phyloP scores from a whole-genome alignment of 2,329 filamentous ascomycete genomes.

The Claviceps sp. region DNA sequence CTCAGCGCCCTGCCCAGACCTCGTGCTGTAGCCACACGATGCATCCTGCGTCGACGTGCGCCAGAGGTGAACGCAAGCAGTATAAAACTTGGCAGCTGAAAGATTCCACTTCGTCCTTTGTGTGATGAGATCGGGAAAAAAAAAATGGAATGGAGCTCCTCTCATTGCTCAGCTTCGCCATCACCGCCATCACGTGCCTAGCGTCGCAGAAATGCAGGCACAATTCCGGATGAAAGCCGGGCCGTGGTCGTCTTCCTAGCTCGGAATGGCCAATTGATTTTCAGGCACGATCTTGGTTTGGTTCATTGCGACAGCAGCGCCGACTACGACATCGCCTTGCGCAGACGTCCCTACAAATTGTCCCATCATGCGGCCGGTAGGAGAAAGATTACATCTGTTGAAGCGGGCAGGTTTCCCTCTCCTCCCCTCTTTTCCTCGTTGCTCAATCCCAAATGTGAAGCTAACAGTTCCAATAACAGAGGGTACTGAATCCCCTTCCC shows the following conservation, averaged over 20 bases:
- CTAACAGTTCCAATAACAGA: conserved; percentile 19
- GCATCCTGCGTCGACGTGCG: conserved; percentile 20
- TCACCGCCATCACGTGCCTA: too few relatives aligned
- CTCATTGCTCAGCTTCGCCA: too few relatives aligned
- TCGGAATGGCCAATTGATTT: not conserved
- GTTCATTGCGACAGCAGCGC: not conserved
- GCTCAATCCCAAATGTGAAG: not conserved
- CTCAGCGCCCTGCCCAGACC: conserved; percentile 30
- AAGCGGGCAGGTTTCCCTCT: conserved; percentile 45
- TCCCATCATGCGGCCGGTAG: conserved; percentile 31
- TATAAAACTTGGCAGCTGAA: too few relatives aligned
- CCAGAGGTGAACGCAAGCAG: too few relatives aligned
- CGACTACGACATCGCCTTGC: not conserved
- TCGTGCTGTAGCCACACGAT: conserved; percentile 28
- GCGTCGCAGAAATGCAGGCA: not conserved
- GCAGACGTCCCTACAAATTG: not conserved
- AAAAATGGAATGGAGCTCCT: too few relatives aligned
- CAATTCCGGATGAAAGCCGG: conserved; percentile 13
- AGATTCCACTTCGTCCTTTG: too few relatives aligned
- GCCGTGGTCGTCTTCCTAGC: conserved; percentile 2
- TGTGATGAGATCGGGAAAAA: too few relatives aligned
- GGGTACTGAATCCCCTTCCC: conserved; percentile 20
- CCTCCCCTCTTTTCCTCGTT: not conserved
- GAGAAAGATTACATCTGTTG: conserved; percentile 61
- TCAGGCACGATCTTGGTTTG: not conserved